Conservation (phyloP, 2,329 filamentous ascomycete species). For the Aspergillus pseudonomiae region DNA sequence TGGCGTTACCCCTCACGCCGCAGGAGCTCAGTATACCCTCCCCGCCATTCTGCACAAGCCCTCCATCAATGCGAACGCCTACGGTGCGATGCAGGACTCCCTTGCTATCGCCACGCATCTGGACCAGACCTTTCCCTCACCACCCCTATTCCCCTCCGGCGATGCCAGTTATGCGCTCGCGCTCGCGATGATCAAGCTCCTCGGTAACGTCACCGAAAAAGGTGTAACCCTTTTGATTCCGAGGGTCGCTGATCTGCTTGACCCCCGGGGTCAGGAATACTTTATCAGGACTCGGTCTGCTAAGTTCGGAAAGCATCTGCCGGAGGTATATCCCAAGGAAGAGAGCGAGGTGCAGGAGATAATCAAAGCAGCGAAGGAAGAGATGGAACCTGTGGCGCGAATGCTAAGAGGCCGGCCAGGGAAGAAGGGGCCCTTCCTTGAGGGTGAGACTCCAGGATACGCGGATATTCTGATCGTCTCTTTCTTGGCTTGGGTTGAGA, state of each 20-base stretch:
- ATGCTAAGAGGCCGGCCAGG: constrained; percentile 33
- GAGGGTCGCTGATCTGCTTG: constrained; percentile 27
- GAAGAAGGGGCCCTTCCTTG: constrained; percentile 39
- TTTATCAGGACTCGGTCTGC: constrained; percentile 33
- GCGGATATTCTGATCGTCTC: constrained; percentile 33
- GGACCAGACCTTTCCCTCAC: constrained; percentile 33
- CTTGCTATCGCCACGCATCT: constrained; percentile 36
- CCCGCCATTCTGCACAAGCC: constrained; percentile 36
- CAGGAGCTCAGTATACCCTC: constrained; percentile 32
- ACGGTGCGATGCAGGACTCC: constrained; percentile 38
- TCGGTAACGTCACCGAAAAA: constrained; percentile 7
- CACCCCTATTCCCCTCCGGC: constrained; percentile 36
- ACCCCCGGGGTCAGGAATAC: constrained; percentile 33
- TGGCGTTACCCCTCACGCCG: constrained; percentile 24
- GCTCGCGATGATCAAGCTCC: constrained; percentile 24
- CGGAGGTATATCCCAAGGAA: constrained; percentile 32
- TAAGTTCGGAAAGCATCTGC: constrained; percentile 31
- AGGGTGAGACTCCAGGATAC: constrained; percentile 34
- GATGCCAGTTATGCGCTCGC: constrained; percentile 37
- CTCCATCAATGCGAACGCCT: constrained; percentile 25
- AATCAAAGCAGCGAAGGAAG: constrained; percentile 24
- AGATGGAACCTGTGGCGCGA: constrained; percentile 22
- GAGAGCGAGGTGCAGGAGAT: constrained; percentile 21
- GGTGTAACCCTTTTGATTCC: constrained; percentile 25
- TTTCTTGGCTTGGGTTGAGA: constrained; percentile 31